These are phyloP conservation scores for Blastocystis sp. DNA, from an alignment of 352 stramenopile genomes.

Conservation along the genomic window DNA sequence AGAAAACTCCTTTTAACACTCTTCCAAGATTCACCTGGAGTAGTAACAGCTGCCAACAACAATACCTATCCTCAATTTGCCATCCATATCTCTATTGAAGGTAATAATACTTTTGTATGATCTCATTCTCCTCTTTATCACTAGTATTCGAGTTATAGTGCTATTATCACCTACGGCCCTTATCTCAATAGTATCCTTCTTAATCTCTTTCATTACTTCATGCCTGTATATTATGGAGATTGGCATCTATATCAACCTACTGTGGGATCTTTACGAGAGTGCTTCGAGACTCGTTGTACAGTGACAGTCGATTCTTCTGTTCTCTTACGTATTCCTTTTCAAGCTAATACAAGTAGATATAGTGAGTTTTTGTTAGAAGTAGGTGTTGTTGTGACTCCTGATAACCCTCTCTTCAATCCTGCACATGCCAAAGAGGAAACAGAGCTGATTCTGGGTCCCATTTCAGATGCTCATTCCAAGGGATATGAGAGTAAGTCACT, in stretches of 20 bases:
- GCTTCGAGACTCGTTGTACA: constrained; percentile 30
- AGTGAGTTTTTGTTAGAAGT: not conserved
- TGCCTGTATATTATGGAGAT: constrained; percentile 47
- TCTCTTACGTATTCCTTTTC: constrained; percentile 47
- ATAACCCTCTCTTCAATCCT: constrained; percentile 45
- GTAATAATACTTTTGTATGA: constrained; percentile 29
- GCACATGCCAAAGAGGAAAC: constrained; percentile 1
- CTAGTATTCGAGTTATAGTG: constrained; percentile 56
- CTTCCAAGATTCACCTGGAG: not conserved
- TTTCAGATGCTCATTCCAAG: not conserved
- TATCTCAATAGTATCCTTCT: constrained; percentile 38
- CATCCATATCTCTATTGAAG: constrained; percentile 30
- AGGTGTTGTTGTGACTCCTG: constrained; percentile 48
- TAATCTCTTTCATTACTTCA: constrained; percentile 57
- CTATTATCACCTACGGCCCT: constrained; percentile 21
- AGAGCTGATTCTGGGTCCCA: not conserved
- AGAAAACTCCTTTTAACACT: constrained; percentile 21
- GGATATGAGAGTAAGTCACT: constrained; percentile 44
- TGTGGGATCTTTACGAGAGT: constrained; percentile 12
- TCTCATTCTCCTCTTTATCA: not conserved
- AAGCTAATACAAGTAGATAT: constrained; percentile 6
- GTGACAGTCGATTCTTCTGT: constrained; percentile 11
- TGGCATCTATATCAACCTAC: constrained; percentile 7
- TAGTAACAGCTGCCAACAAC: not conserved
- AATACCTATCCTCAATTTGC: constrained; percentile 38